Evolutionary conservation across 73 alveolate genomes (phyloP), one percentile per base, ranked within the genome.

Genomic region (Paramecium pentaurelia): DNA sequence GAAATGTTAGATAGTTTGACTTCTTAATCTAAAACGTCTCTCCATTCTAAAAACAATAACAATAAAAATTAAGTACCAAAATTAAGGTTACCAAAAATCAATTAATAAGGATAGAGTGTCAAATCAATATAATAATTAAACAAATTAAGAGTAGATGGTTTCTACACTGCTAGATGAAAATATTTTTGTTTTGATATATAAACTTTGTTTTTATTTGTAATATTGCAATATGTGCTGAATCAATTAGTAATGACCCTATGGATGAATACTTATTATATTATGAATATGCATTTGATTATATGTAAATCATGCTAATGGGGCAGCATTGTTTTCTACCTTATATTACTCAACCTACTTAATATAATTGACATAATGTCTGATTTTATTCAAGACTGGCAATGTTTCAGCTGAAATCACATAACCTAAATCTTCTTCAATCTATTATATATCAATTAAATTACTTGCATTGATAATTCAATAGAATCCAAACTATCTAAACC

Each of bases 361-460:
- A 87, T 93, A 96, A 93, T 96, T 96, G 58, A 96, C 97, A 89
- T 94, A 96, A 86, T 96, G 98, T 92, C 93, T 95, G 71, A 96
- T 96, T 93, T 96, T 96, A 64, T 86, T 93, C 96, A 96, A 95
- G 88, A 93, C 95, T 45, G 91, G 94, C 36, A 96, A 92, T 92
- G 96, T 96, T 68, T 96, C 98, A 80, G 98, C 98, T 85, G 96
- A 96, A 68, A 96, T 93, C 40, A 96, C 96, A 80, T 93, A 91
- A 47, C 97, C 98, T 25, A 96, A 93, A 37, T 96, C 98, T 42
- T 96, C 98, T 58, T 96, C 98, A 51, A 93, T 80, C 91, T 80
- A 44, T 42, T 20, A 0, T 32, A 47, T 2, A 22, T 38, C 8
- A 5, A 14, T 49, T 16, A 11, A 12, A 2, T 20, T 80, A 89